Conservation (phyloP, 495 filamentous ascomycete genomes). For the Cladorrhinum samala region DNA sequence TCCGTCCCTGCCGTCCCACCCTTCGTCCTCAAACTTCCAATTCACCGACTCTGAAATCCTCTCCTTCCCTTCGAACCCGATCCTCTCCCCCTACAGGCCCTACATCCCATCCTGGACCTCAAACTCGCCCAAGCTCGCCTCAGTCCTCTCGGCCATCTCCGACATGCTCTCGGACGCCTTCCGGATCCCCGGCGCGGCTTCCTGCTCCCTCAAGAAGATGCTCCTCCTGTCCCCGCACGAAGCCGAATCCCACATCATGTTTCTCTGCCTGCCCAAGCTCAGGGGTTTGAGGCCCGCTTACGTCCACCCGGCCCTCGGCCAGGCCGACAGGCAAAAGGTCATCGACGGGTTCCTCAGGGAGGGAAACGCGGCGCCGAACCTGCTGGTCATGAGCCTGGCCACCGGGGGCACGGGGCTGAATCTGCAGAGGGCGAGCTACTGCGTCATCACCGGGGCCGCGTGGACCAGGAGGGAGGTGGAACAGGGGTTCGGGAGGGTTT, state of each 20-base stretch:
- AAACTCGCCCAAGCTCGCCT: slow-evolving; percentile 16
- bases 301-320: slow-evolving; percentile 2
- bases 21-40: slow-evolving; percentile 6
- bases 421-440: slow-evolving; percentile 22
- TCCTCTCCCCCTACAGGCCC: not conserved
- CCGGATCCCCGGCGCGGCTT: slow-evolving; percentile 6
- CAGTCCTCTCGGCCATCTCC: slow-evolving; percentile 2
- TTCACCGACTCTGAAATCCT: slow-evolving; percentile 11
- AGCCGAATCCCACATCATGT: slow-evolving; percentile 18
- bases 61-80: not conserved
- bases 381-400: slow-evolving; percentile 17
- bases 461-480: slow-evolving; percentile 22
- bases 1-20: slow-evolving; percentile 10
- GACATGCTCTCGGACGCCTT: slow-evolving; percentile 11
- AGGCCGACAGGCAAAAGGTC: not conserved
- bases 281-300: slow-evolving; percentile 8
- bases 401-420: slow-evolving; percentile 26
- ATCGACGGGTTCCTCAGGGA: slow-evolving; percentile 13
- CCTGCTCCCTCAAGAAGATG: slow-evolving; percentile 18
- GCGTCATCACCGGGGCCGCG: slow-evolving; percentile 18
- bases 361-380: slow-evolving; percentile 19
- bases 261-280: slow-evolving; percentile 8
- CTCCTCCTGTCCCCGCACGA: slow-evolving; percentile 21
- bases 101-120: slow-evolving; percentile 10
- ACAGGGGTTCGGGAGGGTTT: slow-evolving; percentile 24